phyloP scores from a whole-genome alignment of 805 yeast species.

The Yamadazyma sp. region DNA sequence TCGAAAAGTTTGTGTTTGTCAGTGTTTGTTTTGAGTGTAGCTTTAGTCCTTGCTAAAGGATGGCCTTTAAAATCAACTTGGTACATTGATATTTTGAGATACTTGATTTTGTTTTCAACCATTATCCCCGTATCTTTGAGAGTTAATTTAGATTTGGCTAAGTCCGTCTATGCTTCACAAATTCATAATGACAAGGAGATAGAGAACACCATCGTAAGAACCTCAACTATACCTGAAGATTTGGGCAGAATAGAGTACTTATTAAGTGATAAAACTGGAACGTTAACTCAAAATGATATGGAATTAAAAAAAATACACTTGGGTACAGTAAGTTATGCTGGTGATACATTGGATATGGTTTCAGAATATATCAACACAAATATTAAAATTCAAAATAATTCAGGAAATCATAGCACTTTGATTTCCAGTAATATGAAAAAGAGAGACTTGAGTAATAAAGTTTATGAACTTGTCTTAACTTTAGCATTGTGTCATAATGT shows the following conservation, averaged over 20 bases:
- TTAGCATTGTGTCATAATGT: constrained; percentile 96
- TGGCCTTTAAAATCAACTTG: constrained; percentile 58
- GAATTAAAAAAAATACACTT: constrained; percentile 88
- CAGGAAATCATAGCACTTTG: constrained; percentile 1
- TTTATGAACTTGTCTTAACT: constrained; percentile 76
- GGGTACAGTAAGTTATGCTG: constrained; percentile 89
- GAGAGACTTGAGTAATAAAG: constrained; percentile 68
- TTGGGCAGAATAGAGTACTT: constrained; percentile 92
- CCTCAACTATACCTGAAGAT: constrained; percentile 97
- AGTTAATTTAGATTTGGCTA: constrained; percentile 92
- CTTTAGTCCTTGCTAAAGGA: constrained; percentile 78
- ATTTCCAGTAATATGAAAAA: constrained; percentile 33
- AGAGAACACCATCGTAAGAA: constrained; percentile 87
- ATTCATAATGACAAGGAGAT: constrained; percentile 84
- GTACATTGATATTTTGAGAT: constrained; percentile 90
- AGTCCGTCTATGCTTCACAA: constrained; percentile 92
- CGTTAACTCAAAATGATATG: constrained; percentile 97
- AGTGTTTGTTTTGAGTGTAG: constrained; percentile 74
- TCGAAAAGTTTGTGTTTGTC: constrained; percentile 86
- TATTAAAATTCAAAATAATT: constrained; percentile 5
- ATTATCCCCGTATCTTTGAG: constrained; percentile 95
- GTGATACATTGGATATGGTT: constrained; percentile 89
- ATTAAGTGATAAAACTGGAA: constrained; percentile 93
- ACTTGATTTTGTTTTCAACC: constrained; percentile 86
- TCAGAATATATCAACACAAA: constrained; percentile 53